Evolutionary conservation across 257 asterid species (phyloP), one percentile per base, ranked within the genome.

Genomic region (Rauvolfia tetraphylla): DNA sequence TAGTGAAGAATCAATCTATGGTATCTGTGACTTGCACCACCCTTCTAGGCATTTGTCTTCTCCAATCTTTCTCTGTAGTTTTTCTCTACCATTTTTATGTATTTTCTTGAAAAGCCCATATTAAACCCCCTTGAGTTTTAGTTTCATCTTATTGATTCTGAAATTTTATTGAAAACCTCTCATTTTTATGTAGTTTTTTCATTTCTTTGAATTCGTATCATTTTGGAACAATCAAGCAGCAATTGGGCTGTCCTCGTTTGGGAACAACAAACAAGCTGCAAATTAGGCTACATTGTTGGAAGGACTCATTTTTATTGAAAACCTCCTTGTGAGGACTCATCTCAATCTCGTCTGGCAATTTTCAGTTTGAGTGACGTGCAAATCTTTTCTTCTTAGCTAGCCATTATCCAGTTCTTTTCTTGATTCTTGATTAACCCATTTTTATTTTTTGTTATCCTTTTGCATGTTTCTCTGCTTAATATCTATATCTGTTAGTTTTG

Each of bases 61-160:
- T 80, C 66, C 96, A 92, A 76, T 92, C 97, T 23, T 88, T 92
- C 76, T 92, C 97, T 22, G 91, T 89, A 0, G 86, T 92, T 12
- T 92, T 92, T 74, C 97, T 92, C 33, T 84, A 92, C 56, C 90
- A 93, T 89, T 89, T 90, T 77, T 90, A 92, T 72, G 87, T 81
- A 76, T 85, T 88, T 68, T 86, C 88, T 9, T 87, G 84, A 29
- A 29, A 58, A 18, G 18, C 5, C 46, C 20, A 25, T n/a, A n/a
- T n/a, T n/a, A n/a, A n/a, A n/a, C 62, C 8, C 0, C 38, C 75
- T 69, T 39, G 33, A 74, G 42, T 38, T 39, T 54, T 12, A 34
- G 39, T 11, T 42, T 0, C 36, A 58, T 48, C 49, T 71, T n/a
- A n/a, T n/a, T n/a, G n/a, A n/a, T 33, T 48, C 62, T 74, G 70